phyloP scores from a whole-genome alignment of 1,284 basidiomycete genomes.

The Tilletia indica region DNA sequence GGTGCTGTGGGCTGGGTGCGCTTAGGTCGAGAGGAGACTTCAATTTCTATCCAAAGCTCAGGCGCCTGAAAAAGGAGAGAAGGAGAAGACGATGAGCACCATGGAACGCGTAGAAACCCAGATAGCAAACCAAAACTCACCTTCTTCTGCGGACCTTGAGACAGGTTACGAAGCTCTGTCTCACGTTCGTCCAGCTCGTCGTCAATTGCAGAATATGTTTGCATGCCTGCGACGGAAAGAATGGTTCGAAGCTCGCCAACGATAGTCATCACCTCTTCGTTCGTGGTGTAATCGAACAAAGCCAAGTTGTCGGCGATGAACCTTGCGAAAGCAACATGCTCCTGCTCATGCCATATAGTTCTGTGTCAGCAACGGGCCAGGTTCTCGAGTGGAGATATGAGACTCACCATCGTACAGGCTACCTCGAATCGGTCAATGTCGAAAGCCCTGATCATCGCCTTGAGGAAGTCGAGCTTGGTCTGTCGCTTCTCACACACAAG shows the following conservation, averaged over 20 bases:
- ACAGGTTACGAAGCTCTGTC: constrained; percentile 22
- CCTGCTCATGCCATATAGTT: constrained; percentile 51
- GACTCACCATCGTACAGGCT: constrained; percentile 16
- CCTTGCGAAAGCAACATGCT: constrained; percentile 67
- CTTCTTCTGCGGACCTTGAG: constrained; percentile 22
- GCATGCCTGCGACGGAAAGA: constrained; percentile 79
- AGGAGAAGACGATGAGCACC: neutral
- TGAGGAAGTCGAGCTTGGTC: constrained; percentile 79
- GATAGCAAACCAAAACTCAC: neutral
- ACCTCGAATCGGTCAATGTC: constrained; percentile 65
- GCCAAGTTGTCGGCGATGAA: constrained; percentile 94
- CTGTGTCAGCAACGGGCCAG: constrained; percentile 64
- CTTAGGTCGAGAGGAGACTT: neutral
- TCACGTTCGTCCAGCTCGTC: constrained; percentile 14
- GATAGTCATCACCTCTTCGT: constrained; percentile 85
- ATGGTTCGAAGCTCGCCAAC: constrained; percentile 76
- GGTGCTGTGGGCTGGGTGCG: constrained; percentile 11
- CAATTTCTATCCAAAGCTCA: neutral
- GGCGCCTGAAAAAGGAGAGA: neutral
- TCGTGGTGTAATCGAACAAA: constrained; percentile 85
- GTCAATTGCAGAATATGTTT: constrained; percentile 60
- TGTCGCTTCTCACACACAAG: constrained; percentile 84
- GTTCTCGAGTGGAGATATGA: neutral
- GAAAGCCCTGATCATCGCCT: constrained; percentile 75
- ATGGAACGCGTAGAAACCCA: neutral